Percentiles rank a stretch among this genome's conserved stretches.
Conservation (phyloP, 768 basidiomycete species). For the Amanita subjunquillea region DNA sequence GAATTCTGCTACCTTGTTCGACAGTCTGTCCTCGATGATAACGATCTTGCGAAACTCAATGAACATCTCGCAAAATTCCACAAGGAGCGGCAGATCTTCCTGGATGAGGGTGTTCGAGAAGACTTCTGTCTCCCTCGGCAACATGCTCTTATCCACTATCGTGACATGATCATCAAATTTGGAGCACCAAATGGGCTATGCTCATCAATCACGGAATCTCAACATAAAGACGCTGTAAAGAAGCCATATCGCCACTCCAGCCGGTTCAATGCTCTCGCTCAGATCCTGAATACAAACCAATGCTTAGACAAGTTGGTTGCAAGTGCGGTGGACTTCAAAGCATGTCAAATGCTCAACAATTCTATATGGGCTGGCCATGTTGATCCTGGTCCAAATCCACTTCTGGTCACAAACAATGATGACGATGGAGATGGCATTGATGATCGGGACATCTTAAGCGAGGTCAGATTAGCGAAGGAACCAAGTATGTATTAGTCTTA, state of each 20-base stretch:
- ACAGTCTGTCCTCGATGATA: slow-evolving; percentile 8
- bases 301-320: neutral
- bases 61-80: slow-evolving; percentile 13
- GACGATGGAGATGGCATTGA: no score
- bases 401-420: no score
- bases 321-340: neutral
- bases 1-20: slow-evolving; percentile 23
- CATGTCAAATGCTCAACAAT: neutral
- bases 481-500: no score
- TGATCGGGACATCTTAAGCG: no score
- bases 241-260: slow-evolving; percentile 15
- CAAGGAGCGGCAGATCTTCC: slow-evolving; percentile 11
- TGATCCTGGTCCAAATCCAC: neutral
- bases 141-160: slow-evolving; percentile 22
- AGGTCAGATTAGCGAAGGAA: no score
- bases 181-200: slow-evolving; percentile 25
- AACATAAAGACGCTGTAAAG: slow-evolving; percentile 26
- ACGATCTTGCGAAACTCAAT: slow-evolving; percentile 11
- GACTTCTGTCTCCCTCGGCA: slow-evolving; percentile 20
- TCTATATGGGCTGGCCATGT: no score
- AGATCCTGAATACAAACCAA: neutral
- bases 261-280: neutral
- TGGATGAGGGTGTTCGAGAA: slow-evolving; percentile 5
- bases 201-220: slow-evolving; percentile 23
- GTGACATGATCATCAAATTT: slow-evolving; percentile 14